A percentile compares a stretch with the other conserved stretches of the same genome.
Conservation (phyloP, 495 filamentous ascomycete species). For the Penicillium cosmopolitanum region DNA sequence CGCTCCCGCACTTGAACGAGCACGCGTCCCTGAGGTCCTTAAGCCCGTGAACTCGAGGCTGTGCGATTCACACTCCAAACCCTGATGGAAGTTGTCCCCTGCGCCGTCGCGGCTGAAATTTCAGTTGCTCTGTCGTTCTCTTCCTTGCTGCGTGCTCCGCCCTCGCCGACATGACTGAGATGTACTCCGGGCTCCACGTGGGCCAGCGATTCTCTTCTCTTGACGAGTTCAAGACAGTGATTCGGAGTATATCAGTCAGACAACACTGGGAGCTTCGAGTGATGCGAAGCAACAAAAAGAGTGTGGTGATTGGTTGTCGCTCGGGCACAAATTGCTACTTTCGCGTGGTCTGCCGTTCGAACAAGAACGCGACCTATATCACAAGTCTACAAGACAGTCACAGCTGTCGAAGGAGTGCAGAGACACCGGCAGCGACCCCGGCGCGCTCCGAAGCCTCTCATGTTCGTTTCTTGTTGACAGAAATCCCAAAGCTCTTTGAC, state of each 20-base stretch:
- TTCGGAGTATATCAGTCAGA: constrained; percentile 49
- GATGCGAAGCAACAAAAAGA: constrained; percentile 52
- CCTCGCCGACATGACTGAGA: constrained; percentile 42
- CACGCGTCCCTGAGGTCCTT: constrained; percentile 13
- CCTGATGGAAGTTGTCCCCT: constrained; percentile 28
- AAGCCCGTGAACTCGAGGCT: constrained; percentile 15
- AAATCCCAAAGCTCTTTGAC: constrained; percentile 53
- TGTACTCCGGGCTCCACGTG: constrained; percentile 50
- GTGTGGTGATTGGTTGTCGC: constrained; percentile 50
- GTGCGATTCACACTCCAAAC: constrained; percentile 7
- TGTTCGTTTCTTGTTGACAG: constrained; percentile 47
- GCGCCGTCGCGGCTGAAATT: constrained; percentile 25
- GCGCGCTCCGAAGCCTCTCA: constrained; percentile 54
- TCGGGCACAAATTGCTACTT: constrained; percentile 49
- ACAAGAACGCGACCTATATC: constrained; percentile 53
- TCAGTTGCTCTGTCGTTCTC: constrained; percentile 22
- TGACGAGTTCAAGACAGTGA: constrained; percentile 48
- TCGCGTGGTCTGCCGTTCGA: constrained; percentile 51
- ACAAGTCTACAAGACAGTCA: constrained; percentile 51
- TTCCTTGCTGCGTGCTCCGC: background rate
- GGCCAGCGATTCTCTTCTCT: constrained; percentile 49
- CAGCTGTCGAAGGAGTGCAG: constrained; percentile 42
- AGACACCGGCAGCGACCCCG: constrained; percentile 39
- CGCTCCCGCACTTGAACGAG: constrained; percentile 18
- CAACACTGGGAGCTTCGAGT: constrained; percentile 54